Base-by-base conservation (phyloP, 768 basidiomycete genomes). In the Suillus weaverae region DNA sequence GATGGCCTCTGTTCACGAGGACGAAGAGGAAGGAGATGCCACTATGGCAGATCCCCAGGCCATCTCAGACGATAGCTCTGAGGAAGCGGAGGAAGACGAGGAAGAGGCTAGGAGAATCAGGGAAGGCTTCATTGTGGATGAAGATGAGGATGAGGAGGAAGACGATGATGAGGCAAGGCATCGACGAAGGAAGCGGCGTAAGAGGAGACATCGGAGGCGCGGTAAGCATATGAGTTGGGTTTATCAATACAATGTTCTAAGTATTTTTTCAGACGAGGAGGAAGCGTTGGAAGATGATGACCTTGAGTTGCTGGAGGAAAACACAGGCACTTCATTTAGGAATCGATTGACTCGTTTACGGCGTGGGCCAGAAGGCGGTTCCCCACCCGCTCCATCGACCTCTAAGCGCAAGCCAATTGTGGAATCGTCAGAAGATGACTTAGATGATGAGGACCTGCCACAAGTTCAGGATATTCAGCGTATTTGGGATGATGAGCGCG, bases 81-180 rank as follows among this genome's bases (percentile, higher is more conserved):
- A 94, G 70, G 92, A 95, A 72, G 90, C 86, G 41, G 93, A 96
- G 43, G 95, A 97, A 56, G 95, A 97, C 72, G 91, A 88, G 70
- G 96, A 97, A 67, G 95, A 95, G 79, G 90, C 81, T 70, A 84
- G 86, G 64, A 82, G 86, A 63, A 87, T 97, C 63, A 81, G 87
- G 60, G 92, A 95, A 59, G 95, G 93, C 0, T 97, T 98, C 73
- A 97, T 98, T 70, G 95, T 95, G 9, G 92, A 92, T 10, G 94
- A 96, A 65, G 94, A 92, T 0, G 91, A 94, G 8, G 93, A 94
- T 0, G 92, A 90, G 0, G 87, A 86, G 2, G 86, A 84, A 16
- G 86, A 86, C 22, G 83, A 85, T 4, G 82, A 86, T 50, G 82
- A 84, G 51, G 84, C 83, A 62, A 80, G 83, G 64, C 83, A 78